Percentiles rank a stretch among this genome's conserved stretches.
phyloP scores from a whole-genome alignment of 225 moss, liverwort and hornwort species.

The Sphagnum tenellum region DNA sequence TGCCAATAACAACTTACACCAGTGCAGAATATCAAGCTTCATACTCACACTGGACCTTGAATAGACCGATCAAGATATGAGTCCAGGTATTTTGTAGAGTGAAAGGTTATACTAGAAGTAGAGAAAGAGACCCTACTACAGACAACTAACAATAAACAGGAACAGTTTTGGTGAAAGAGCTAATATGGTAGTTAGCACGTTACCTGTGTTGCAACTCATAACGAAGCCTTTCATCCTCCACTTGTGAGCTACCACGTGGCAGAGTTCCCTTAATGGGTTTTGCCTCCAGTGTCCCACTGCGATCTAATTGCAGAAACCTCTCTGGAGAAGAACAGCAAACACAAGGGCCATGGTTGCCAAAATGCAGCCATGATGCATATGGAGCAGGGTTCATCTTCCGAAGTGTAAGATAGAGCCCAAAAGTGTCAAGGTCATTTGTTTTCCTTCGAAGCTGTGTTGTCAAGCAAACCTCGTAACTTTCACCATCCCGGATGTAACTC shows the following conservation, averaged over 20 bases:
- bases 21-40: too few relatives aligned
- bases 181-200: too few relatives aligned
- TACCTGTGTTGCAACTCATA: slow-evolving; percentile 77
- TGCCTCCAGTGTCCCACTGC: slow-evolving; percentile 72
- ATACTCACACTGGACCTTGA: too few relatives aligned
- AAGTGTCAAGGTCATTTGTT: slow-evolving; percentile 36
- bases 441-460: slow-evolving; percentile 81
- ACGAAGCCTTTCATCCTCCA: slow-evolving; percentile 77
- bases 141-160: not conserved
- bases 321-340: slow-evolving; percentile 98
- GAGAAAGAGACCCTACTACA: not conserved
- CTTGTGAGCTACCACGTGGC: slow-evolving; percentile 65
- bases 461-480: slow-evolving; percentile 91
- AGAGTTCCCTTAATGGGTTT: slow-evolving; percentile 99
- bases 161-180: too few relatives aligned
- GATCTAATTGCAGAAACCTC: slow-evolving; percentile 79
- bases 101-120: not conserved
- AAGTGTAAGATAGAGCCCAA: slow-evolving; percentile 81
- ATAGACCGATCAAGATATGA: too few relatives aligned
- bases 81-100: too few relatives aligned
- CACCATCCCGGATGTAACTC: slow-evolving; percentile 75
- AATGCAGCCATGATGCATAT: slow-evolving; percentile 92
- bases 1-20: too few relatives aligned
- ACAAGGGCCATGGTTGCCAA: slow-evolving; percentile 80
- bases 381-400: slow-evolving; percentile 94